phyloP scores from a whole-genome alignment of 2,329 filamentous ascomycete genomes.

The Cryoendolithus antarcticus region DNA sequence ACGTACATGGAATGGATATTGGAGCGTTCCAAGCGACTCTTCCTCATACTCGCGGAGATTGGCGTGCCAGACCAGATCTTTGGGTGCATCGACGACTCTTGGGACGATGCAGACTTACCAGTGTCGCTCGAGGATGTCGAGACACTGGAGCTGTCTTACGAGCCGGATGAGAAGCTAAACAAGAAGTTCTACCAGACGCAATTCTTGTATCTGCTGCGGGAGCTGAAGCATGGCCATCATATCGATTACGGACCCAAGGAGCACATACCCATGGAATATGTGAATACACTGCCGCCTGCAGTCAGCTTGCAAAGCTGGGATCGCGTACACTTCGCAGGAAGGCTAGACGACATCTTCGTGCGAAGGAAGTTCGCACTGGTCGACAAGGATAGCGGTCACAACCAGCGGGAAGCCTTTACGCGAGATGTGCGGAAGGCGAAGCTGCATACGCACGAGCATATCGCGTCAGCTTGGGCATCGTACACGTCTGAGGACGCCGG shows the following conservation, averaged over 20 bases:
- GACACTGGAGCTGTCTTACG: constrained; percentile 47
- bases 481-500: constrained; percentile 53
- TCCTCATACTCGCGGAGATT: constrained; percentile 58
- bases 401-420: constrained; percentile 39
- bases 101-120: constrained; percentile 65
- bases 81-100: constrained; percentile 59
- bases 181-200: constrained; percentile 59
- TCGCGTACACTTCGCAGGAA: constrained; percentile 54
- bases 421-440: constrained; percentile 48
- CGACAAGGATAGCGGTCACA: constrained; percentile 16
- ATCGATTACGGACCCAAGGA: constrained; percentile 54
- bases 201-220: constrained; percentile 56
- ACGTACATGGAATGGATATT: constrained; percentile 72
- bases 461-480: constrained; percentile 59
- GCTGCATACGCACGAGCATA: constrained; percentile 52
- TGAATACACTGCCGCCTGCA: constrained; percentile 45
- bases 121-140: constrained; percentile 53
- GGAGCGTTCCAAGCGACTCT: constrained; percentile 54
- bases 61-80: constrained; percentile 64
- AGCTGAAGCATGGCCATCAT: constrained; percentile 49
- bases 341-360: constrained; percentile 40
- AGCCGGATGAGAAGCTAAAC: constrained; percentile 51
- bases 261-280: constrained; percentile 55
- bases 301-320: constrained; percentile 36
- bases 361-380: constrained; percentile 21